Evolutionary conservation across 176 grass and related monocot genomes (phyloP).

Genomic region (Cocos nucifera): DNA sequence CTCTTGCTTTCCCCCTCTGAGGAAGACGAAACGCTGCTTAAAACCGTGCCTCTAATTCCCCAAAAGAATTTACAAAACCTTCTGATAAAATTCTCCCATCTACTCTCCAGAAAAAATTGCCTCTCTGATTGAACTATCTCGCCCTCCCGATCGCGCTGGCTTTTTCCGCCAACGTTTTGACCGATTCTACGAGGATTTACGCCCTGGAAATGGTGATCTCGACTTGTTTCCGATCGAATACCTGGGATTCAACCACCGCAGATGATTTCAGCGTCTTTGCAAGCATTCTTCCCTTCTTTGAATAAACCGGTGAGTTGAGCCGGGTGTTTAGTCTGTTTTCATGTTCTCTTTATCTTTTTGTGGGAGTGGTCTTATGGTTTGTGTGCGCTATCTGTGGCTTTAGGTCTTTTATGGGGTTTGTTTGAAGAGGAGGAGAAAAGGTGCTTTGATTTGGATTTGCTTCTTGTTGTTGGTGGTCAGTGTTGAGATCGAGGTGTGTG

Average conservation of each 20-base stretch:
- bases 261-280: neutral
- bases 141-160: neutral
- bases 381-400: slow-evolving; percentile 8
- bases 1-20: neutral
- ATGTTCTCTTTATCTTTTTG: neutral
- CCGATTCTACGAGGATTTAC: neutral
- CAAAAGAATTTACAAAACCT: too few relatives aligned
- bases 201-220: slow-evolving; percentile 1
- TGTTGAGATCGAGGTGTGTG: neutral
- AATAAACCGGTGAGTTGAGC: slow-evolving; percentile 24
- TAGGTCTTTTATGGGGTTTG: too few relatives aligned
- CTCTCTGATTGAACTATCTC: neutral
- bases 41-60: neutral
- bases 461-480: neutral
- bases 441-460: too few relatives aligned
- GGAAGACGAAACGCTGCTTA: neutral
- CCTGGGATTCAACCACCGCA: too few relatives aligned
- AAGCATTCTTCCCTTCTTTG: neutral
- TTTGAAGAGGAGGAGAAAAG: too few relatives aligned
- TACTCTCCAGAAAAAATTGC: neutral
- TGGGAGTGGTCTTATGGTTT: neutral
- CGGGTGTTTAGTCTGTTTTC: neutral
- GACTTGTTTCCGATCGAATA: neutral
- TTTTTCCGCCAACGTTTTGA: neutral
- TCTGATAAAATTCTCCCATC: neutral